These are phyloP conservation scores for Byssoonygena ceratinophila DNA, from an alignment of 2,329 filamentous ascomycete species.

Conservation along the genomic window DNA sequence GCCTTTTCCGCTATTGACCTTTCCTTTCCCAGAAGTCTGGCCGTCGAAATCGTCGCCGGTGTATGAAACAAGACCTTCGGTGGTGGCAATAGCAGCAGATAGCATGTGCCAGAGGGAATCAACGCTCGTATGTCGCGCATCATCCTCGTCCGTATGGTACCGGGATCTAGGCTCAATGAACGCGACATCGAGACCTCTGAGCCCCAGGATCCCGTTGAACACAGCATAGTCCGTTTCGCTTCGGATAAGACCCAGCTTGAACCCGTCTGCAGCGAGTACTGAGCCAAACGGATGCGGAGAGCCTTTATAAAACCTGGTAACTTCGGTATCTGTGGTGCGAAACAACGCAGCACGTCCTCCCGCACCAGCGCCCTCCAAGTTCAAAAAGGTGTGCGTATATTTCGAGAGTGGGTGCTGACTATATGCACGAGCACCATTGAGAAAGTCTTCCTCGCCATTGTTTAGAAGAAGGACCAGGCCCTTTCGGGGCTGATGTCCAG, in stretches of 20 bases:
- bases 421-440: slow-evolving; percentile 79
- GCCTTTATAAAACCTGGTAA: slow-evolving; percentile 65
- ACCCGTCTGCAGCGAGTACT: slow-evolving; percentile 73
- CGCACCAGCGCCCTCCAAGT: slow-evolving; percentile 88
- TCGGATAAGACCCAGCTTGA: slow-evolving; percentile 63
- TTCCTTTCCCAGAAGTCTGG: slow-evolving; percentile 45
- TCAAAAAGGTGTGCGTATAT: slow-evolving; percentile 79
- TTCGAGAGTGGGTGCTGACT: slow-evolving; percentile 69
- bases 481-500: slow-evolving; percentile 60
- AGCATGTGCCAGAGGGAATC: slow-evolving; percentile 88
- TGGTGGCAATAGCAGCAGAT: slow-evolving; percentile 66
- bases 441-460: slow-evolving; percentile 88
- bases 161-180: slow-evolving; percentile 77
- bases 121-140: slow-evolving; percentile 58
- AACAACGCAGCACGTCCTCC: slow-evolving; percentile 82
- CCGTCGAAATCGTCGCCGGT: slow-evolving; percentile 57
- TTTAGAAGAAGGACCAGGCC: slow-evolving; percentile 82
- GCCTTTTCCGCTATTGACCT: slow-evolving; percentile 56
- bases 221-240: slow-evolving; percentile 87
- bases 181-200: slow-evolving; percentile 82
- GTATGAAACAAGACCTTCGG: slow-evolving; percentile 59
- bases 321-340: slow-evolving; percentile 74
- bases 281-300: slow-evolving; percentile 70
- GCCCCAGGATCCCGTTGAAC: slow-evolving; percentile 64
- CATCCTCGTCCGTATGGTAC: slow-evolving; percentile 88